These are phyloP conservation scores for Neurospora cerealis DNA, from an alignment of 495 filamentous ascomycete species.

Conservation along the genomic window DNA sequence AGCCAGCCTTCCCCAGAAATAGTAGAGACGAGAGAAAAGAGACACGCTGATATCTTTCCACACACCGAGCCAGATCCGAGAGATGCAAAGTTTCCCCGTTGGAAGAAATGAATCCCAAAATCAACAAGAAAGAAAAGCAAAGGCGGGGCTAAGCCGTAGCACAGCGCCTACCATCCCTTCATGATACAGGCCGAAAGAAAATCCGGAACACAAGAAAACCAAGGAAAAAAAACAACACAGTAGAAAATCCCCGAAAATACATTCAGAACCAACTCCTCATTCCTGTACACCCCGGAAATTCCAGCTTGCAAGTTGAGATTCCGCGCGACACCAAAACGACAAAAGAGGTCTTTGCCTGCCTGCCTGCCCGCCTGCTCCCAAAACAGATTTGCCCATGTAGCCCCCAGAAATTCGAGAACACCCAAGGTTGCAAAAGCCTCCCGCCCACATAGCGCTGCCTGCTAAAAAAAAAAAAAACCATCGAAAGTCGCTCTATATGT, in stretches of 20 bases:
- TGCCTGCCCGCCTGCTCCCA: slow-evolving; percentile 13
- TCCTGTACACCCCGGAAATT: slow-evolving; percentile 7
- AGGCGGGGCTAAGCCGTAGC: slow-evolving; percentile 6
- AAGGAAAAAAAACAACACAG: slow-evolving; percentile 2
- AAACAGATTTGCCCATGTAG: slow-evolving; percentile 18
- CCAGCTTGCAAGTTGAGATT: slow-evolving; percentile 10
- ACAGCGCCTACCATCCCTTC: slow-evolving; percentile 11
- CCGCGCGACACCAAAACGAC: slow-evolving; percentile 18
- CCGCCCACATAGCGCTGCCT: not conserved
- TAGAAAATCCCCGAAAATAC: slow-evolving; percentile 4
- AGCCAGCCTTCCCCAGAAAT: not conserved
- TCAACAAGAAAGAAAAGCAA: slow-evolving; percentile 12
- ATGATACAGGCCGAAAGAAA: slow-evolving; percentile 16
- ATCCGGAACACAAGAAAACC: not conserved
- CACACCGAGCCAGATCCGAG: slow-evolving; percentile 16
- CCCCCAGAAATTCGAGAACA: slow-evolving; percentile 18
- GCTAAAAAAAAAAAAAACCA: not conserved
- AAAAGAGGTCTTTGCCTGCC: slow-evolving; percentile 17
- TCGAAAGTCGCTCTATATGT: slow-evolving; percentile 26
- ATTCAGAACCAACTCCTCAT: slow-evolving; percentile 22
- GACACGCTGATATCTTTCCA: not conserved
- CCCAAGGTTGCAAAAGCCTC: slow-evolving; percentile 12
- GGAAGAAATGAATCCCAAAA: slow-evolving; percentile 10
- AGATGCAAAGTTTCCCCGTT: slow-evolving; percentile 15
- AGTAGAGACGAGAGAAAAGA: not conserved